Base-by-base conservation (phyloP, 2,329 filamentous ascomycete species). In the Exophiala dermatitidis region DNA sequence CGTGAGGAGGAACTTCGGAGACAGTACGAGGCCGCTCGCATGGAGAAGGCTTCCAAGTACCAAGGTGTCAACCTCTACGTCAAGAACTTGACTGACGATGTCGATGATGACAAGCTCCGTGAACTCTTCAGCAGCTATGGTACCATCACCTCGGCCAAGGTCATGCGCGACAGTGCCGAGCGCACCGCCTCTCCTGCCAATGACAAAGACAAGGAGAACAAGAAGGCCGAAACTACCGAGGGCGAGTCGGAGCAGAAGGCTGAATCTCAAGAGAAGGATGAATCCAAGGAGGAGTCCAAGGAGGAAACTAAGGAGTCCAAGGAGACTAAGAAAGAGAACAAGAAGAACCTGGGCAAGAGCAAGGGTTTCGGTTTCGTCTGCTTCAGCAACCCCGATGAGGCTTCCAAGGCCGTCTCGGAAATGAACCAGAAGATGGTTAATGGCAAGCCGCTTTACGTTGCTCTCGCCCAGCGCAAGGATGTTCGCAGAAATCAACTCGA, bases 371-470 rank as follows among this genome's bases (percentile, higher is more conserved):
- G 93, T 66, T 98, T 98, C 73, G 93, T 98, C 69, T 98, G 93
- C 86, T 98, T 98, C 80, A 93, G 88, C 82, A 97, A 95, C 80
- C 90, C 93, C 57, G 93, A 98, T 67, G 93, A 98, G 72, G 93
- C 93, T 62, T 96, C 91, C 76, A 97, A 97, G 83, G 93, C 93
- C 62, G 91, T 98, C 61, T 90, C 90, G 57, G 93, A 98, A 75
- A 96, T 97, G 89, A 98, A 98, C 80, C 91, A 97, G 80, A 90
- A 93, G 74, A 98, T 98, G 93, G 80, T 97, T 64, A 86, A 90
- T 72, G 82, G 82, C 77, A 98, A 98, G 84, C 93, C 93, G 53
- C 81, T 98, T 57, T 98, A 98, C 70, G 93, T 98, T 67, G 93
- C 93, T 65, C 83, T 98, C 62, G 93, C 93, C 61, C 93, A 98